Base-by-base conservation (phyloP, 768 basidiomycete genomes). In the Termitomyces sp. region DNA sequence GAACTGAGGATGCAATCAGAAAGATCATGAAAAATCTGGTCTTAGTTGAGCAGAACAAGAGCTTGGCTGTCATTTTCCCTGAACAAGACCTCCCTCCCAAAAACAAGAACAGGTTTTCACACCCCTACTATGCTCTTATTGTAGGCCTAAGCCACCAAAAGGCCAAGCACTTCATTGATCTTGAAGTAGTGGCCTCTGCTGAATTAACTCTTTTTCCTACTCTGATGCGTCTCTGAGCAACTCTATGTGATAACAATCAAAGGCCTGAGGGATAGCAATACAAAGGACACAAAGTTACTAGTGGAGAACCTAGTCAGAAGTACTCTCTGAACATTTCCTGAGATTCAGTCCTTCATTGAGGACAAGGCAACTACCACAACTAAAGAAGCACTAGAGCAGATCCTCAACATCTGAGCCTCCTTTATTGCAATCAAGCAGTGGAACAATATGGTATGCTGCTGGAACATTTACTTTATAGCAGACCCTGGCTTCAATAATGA, bases 221-320 rank as follows among this genome's bases (percentile, higher is more conserved):
- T n/a, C n/a, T n/a, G n/a, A n/a, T n/a, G n/a, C n/a, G n/a, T n/a
- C n/a, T n/a, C n/a, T n/a, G n/a, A n/a, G n/a, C n/a, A n/a, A n/a
- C n/a, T n/a, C n/a, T 46, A 46, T 16, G 27, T 46, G 0, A 7
- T 46, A 3, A 46, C 44, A 0, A 27, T 46, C 0, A 9, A 18
- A 2, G 44, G 44, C 3, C 44, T 46, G 0, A 27, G 14, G 0
- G 27, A 46, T 16, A 46, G 27, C 4, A 2, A 46, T 6, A 46
- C 44, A 0, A 1, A 18, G 3, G 6, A 24, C 0, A 16, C 44
- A 4, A 16, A 9, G 1, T 3, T 0, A 3, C 16, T 46, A 0
- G 44, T 46, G 4, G 44, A 46, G 4, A 3, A 27, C 0, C 26
- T 46, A 1, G 18, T 22, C 1, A 3, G 8, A 3, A 16, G 4